Evolutionary conservation across 805 yeast genomes (phyloP), one percentile per base, ranked within the genome.

Genomic region (Wickerhamomyces pijperi): DNA sequence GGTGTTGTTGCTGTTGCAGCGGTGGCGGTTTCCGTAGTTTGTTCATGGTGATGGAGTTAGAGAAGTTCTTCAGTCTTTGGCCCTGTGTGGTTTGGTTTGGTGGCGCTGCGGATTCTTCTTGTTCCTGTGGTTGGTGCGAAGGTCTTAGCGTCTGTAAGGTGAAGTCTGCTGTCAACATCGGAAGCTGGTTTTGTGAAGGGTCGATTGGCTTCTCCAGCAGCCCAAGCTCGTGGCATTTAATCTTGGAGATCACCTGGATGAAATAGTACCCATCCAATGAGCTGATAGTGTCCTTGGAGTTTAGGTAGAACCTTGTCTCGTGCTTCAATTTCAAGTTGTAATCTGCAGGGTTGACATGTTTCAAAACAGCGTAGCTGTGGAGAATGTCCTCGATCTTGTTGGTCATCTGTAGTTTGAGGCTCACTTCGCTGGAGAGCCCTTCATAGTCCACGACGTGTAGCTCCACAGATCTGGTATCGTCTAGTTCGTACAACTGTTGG

Each of bases 231-330:
- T 70, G 59, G 0, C 72, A 66, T 19, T 62, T 65, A 37, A 59
- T 57, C 45, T 61, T 65, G 2, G 71, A 61, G 3, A 72, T 51
- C 5, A 67, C 50, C 39, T 70, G 76, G 16, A 72, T 51, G 15
- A 54, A 55, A 39, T 54, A 50, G 35, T 60, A 56, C 4, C 67
- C 69, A 45, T 67, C 70, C 11, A 72, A 50, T 3, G 68, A 53
- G 21, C 61, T 54, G 20, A 70, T 60, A 3, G 62, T 56, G 37
- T 63, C 67, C 31, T 64, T 61, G n/a, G 63, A 43, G 40, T 66
- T 64, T 7, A 61, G 41, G 54, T 39, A 3, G 46, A 39, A 15
- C 54, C 53, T 16, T 5, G 9, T 31, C 33, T 62, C 61, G 13
- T 55, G 60, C 2, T 51, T 46, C 0, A 61, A 44, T 42, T 64